Percentiles rank a stretch among this genome's conserved stretches.
phyloP scores from a whole-genome alignment of 495 filamentous ascomycete species.

The Neurospora tetraspora region DNA sequence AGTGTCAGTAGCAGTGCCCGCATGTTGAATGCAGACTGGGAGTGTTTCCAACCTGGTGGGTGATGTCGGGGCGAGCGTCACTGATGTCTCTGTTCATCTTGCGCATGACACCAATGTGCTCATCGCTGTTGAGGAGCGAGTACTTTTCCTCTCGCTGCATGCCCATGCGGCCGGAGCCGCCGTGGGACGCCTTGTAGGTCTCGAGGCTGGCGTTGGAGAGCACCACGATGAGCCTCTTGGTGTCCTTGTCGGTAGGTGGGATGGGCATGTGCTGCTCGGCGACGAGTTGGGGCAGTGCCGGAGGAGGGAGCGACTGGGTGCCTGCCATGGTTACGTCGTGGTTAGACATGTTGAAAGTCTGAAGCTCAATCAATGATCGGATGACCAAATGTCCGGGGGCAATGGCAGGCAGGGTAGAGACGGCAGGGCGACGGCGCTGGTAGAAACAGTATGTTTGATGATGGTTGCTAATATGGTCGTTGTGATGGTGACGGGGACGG shows the following conservation, averaged over 20 bases:
- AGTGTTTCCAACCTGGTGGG: constrained; percentile 71
- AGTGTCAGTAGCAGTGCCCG: constrained; percentile 21
- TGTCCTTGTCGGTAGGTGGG: constrained; percentile 73
- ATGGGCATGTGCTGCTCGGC: constrained; percentile 89
- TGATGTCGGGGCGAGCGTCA: constrained; percentile 93
- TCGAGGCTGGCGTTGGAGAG: constrained; percentile 95
- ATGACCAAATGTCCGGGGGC: neutral
- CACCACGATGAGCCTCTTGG: constrained; percentile 85
- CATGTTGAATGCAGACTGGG: constrained; percentile 31
- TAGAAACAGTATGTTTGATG: neutral
- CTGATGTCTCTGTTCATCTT: constrained; percentile 99
- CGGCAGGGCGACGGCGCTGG: neutral
- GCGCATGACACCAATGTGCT: constrained; percentile 97
- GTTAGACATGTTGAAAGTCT: constrained; percentile 14
- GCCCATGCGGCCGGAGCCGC: constrained; percentile 50
- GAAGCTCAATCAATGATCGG: neutral
- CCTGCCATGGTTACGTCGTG: constrained; percentile 24
- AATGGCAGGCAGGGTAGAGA: neutral
- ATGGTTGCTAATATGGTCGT: neutral
- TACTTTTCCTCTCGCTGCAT: constrained; percentile 81
- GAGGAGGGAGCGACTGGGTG: constrained; percentile 91
- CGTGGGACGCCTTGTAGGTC: constrained; percentile 80
- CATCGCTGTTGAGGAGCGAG: constrained; percentile 92
- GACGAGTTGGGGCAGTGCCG: constrained; percentile 77
- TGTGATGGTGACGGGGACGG: neutral